phyloP scores from a whole-genome alignment of 495 filamentous ascomycete species.

The Lepraria neglecta region DNA sequence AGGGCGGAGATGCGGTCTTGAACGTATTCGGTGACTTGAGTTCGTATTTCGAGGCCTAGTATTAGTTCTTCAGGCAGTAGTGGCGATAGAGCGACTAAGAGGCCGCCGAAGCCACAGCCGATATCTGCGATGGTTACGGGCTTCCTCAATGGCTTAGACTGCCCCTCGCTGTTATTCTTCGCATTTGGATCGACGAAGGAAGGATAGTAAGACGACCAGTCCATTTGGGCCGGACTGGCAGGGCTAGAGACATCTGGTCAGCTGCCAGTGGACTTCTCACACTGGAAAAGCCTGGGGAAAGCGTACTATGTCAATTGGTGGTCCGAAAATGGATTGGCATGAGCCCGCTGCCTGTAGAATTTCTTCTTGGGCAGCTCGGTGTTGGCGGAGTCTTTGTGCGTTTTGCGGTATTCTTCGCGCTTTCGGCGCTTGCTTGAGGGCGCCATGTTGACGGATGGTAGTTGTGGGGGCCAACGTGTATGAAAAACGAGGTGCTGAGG shows the following conservation, averaged over 20 bases:
- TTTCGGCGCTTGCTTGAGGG: slow-evolving; percentile 61
- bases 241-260: slow-evolving; percentile 52
- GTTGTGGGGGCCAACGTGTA: no score
- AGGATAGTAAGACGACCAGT: slow-evolving; percentile 86
- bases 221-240: slow-evolving; percentile 73
- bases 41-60: slow-evolving; percentile 89
- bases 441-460: slow-evolving; percentile 37
- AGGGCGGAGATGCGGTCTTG: slow-evolving; percentile 78
- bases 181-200: slow-evolving; percentile 47
- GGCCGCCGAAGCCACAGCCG: slow-evolving; percentile 89
- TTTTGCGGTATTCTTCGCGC: slow-evolving; percentile 64
- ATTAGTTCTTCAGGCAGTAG: slow-evolving; percentile 74
- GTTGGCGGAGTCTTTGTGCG: slow-evolving; percentile 35
- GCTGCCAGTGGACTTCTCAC: not conserved
- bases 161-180: slow-evolving; percentile 10
- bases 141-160: slow-evolving; percentile 46
- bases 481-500: no score
- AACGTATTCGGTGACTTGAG: slow-evolving; percentile 81
- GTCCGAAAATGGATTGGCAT: slow-evolving; percentile 97
- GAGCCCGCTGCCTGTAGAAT: slow-evolving; percentile 92
- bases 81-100: slow-evolving; percentile 80
- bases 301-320: slow-evolving; percentile 80
- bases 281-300: slow-evolving; percentile 18
- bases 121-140: slow-evolving; percentile 93
- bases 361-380: slow-evolving; percentile 75